Base-by-base conservation (phyloP, 2,329 filamentous ascomycete species). In the Cladosporium sp. region DNA sequence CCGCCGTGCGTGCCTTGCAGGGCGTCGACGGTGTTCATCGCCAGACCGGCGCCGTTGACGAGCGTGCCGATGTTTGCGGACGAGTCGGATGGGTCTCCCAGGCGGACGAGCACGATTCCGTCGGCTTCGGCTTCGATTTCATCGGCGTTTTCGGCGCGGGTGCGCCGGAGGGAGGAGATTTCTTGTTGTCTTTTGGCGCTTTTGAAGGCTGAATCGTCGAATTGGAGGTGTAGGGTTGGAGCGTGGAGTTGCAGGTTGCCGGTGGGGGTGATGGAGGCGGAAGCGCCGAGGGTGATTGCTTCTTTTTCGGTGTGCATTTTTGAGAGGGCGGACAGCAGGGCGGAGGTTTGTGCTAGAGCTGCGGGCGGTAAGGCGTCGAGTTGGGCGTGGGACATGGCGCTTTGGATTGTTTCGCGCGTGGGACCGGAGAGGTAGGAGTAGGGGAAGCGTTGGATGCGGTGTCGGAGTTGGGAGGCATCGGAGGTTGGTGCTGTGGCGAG, bases 1-100 rank as follows among this genome's bases (percentile, higher is more conserved):
- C 87, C 87, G 7, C 84, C 84, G 49, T 81, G 79, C 11, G 81
- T 71, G 22, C 5, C 4, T 2, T 78, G 75, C 1, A 95, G 79
- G 0, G 86, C 85, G 65, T 95, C 90, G 53, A 91, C 83, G 0
- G 89, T 95, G 65, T 93, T 93, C 86, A 95, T 93, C 0, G 89
- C 89, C 1, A 95, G 78, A 0, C 90, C 90, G 0, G 91, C 90
- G 38, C 90, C 89, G 62, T 95, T 95, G 56, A 95, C 88, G 9
- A 94, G 74, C 0, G 86, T 95, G 32, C 88, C 90, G 47, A 95
- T 84, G 54, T 82, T 82, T 47, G 77, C 80, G 48, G 72, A 63
- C 0, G 72, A 72, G 2, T 76, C 74, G 50, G 35, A 36, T 4
- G 45, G 36, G 20, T 62, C 32, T 50, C n/a, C n/a, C 2, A 79